phyloP scores from a whole-genome alignment of 2,329 filamentous ascomycete species.

The Aspergillus sp. region DNA sequence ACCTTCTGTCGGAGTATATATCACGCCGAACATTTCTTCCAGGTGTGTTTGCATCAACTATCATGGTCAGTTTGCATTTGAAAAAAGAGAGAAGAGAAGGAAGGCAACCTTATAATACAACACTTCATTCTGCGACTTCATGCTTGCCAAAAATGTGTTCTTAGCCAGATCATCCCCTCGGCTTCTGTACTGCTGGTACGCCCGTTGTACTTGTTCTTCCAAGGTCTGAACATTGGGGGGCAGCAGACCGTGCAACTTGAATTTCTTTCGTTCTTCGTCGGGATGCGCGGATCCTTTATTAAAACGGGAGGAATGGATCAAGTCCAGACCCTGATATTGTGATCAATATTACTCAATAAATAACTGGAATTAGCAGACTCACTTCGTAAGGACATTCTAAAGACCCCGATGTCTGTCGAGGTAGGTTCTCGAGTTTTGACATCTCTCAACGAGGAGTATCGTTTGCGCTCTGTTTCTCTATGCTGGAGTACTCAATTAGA shows the following conservation, averaged over 20 bases:
- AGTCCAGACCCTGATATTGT: constrained; percentile 39
- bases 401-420: constrained; percentile 23
- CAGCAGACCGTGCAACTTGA: constrained; percentile 68
- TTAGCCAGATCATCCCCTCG: constrained; percentile 65
- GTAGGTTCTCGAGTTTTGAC: constrained; percentile 26
- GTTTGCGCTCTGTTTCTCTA: too few species aligned
- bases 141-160: constrained; percentile 80
- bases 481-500: too few species aligned
- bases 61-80: too few species aligned
- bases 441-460: too few species aligned
- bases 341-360: too few species aligned
- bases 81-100: neutral
- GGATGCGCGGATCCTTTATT: constrained; percentile 84
- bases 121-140: constrained; percentile 82
- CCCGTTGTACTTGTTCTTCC: constrained; percentile 69
- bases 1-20: constrained; percentile 87
- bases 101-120: constrained; percentile 62
- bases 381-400: constrained; percentile 26
- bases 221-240: constrained; percentile 69
- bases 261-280: constrained; percentile 60
- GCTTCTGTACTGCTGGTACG: constrained; percentile 72
- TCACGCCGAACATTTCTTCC: constrained; percentile 83
- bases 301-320: constrained; percentile 64
- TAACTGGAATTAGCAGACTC: neutral
- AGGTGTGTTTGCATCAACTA: constrained; percentile 72